Percentiles rank a stretch among this genome's conserved stretches.
phyloP scores from a whole-genome alignment of 192 early-diverging fungal genomes.

The Coemansia sp. region DNA sequence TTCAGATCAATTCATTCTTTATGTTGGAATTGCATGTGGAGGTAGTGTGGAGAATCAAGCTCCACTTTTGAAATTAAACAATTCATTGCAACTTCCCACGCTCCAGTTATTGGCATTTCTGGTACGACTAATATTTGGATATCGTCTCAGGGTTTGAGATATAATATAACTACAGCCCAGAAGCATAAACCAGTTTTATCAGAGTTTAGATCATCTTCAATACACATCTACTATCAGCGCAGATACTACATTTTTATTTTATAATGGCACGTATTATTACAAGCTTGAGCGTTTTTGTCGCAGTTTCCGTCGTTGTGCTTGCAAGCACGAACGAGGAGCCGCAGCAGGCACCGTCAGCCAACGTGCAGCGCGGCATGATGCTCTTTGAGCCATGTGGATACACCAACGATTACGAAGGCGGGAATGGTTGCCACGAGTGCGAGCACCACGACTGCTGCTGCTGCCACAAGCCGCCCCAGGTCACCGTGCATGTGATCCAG shows the following conservation, averaged over 20 bases:
- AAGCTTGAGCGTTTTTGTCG: conserved; percentile 16
- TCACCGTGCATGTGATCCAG: conserved; percentile 48
- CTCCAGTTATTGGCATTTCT: neutral
- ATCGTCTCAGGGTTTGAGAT: neutral
- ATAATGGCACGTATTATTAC: conserved; percentile 35
- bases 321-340: neutral
- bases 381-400: conserved; percentile 10
- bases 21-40: too few species aligned
- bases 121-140: too few species aligned
- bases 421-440: conserved; percentile 16
- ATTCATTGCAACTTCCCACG: too few species aligned
- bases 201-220: too few species aligned
- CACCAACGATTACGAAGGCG: conserved; percentile 14
- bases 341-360: neutral
- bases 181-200: too few species aligned
- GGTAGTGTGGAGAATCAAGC: too few species aligned
- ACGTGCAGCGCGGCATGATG: conserved; percentile 3
- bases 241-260: neutral
- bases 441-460: conserved; percentile 19
- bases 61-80: neutral
- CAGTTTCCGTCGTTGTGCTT: conserved; percentile 7
- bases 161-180: neutral
- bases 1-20: neutral
- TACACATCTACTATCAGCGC: too few species aligned
- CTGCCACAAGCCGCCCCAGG: conserved; percentile 29